Evolutionary conservation across 371 early-diverging fungal species (phyloP), one percentile per base, ranked within the genome.

Genomic region (Blastocladiella emersonii): DNA sequence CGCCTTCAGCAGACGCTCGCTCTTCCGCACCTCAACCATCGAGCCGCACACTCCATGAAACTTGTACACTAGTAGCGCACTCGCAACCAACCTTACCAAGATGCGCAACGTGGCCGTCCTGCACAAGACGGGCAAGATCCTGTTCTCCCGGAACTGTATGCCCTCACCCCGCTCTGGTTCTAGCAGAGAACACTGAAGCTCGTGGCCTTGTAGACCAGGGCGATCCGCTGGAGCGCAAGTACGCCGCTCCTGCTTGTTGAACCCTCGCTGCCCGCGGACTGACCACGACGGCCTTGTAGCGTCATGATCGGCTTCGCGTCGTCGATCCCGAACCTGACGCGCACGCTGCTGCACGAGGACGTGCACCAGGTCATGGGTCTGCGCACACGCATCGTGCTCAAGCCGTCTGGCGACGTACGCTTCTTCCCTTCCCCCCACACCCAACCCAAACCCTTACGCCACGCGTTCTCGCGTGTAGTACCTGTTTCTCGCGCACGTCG

Each of bases 271-370:
- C n/a, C 21, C 27, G 23, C 6, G 36, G 4, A 36, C 32, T 43
- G 32, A 34, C 32, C 30, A n/a, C 36, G 41, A 61, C 35, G 30
- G 10, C 48, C 63, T 17, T 35, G 10, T 25, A 78, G 78, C 48
- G 62, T 80, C 19, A 67, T 77, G 0, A 68, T 77, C 37, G 81
- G 76, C 8, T 80, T 80, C 65, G 72, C 79, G 21, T 75, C 79
- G 8, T 76, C 79, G 1, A 62, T 77, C 1, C 75, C 79, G 12
- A 78, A 76, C 64, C 77, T 80, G 56, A 71, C 73, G 57, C 66
- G 66, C n/a, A 71, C 78, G 30, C 67, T 80, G 35, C 67, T 80
- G n/a, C 74, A 75, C 7, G 79, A 80, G 61, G 75, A 74, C 21
- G 65, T 78, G 17, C 67, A 69, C 21, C 79, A 80, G 62, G 73